Evolutionary conservation across 805 yeast species (phyloP), one percentile per base, ranked within the genome.

Genomic region (Cyberlindnera samutprakarnensis): DNA sequence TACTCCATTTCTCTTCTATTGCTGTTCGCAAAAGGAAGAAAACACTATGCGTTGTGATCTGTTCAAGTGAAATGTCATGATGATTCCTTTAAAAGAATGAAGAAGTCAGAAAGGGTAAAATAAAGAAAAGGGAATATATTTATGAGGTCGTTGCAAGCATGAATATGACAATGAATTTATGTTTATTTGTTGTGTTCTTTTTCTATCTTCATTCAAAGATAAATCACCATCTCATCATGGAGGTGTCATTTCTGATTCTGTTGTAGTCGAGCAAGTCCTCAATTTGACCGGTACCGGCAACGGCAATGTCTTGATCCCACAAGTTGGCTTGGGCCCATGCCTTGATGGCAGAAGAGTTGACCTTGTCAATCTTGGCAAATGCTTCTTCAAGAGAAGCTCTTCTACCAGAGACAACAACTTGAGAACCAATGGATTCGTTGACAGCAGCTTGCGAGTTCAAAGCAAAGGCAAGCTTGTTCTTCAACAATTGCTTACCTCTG

Each of bases 171-270:
- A n/a, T n/a, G n/a, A n/a, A n/a, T n/a, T n/a, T n/a, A n/a, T n/a
- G n/a, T n/a, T n/a, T n/a, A n/a, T n/a, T n/a, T n/a, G 27, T n/a
- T n/a, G n/a, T 21, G 28, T 7, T 19, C 11, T 19, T 19, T 8
- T 19, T 19, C 22, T 19, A 19, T 9, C 23, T n/a, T n/a, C n/a
- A n/a, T 32, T 25, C 9, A 24, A 20, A 14, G 13, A 19, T 19
- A 20, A 39, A 31, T 45, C 58, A 75, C 80, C 80, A 75, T 80
- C 94, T 82, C 78, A 81, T 68, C 84, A 80, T 73, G 53, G 92
- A 74, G 87, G 84, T 83, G 54, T 80, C 88, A 64, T 78, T 79
- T 78, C 94, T 80, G 60, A 76, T 65, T 76, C 90, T 78, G 74
- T 66, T 69, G 75, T 83, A 83, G 61, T 83, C 94, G 57, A 82